phyloP scores from a whole-genome alignment of 1,284 basidiomycete genomes.

The Mycocalia duriaeana region DNA sequence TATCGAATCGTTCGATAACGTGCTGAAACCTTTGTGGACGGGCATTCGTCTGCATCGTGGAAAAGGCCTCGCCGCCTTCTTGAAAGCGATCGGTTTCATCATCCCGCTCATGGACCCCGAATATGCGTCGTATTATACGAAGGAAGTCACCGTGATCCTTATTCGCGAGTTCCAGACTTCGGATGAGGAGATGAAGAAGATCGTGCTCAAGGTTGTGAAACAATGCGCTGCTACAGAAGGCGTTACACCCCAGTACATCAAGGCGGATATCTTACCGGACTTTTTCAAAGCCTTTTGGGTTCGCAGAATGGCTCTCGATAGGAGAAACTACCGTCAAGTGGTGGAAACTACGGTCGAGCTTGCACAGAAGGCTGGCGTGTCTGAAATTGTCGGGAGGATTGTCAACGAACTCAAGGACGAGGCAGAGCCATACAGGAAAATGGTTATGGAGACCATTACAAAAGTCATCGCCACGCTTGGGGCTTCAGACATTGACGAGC shows the following conservation, averaged over 20 bases:
- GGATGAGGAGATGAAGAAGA: slow-evolving; percentile 99
- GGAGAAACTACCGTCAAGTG: slow-evolving; percentile 94
- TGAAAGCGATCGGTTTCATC: slow-evolving; percentile 99
- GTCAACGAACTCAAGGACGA: slow-evolving; percentile 97
- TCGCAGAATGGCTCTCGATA: slow-evolving; percentile 93
- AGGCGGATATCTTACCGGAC: slow-evolving; percentile 97
- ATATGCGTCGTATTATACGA: slow-evolving; percentile 96
- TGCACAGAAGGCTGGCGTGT: slow-evolving; percentile 93
- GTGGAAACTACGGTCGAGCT: slow-evolving; percentile 98
- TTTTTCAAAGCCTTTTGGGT: slow-evolving; percentile 99
- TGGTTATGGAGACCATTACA: slow-evolving; percentile 99
- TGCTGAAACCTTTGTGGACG: slow-evolving; percentile 96
- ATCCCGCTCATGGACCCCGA: slow-evolving; percentile 99
- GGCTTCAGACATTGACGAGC: slow-evolving; percentile 94
- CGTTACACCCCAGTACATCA: slow-evolving; percentile 90
- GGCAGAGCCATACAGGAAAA: slow-evolving; percentile 96
- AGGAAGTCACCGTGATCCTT: slow-evolving; percentile 95
- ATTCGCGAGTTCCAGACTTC: slow-evolving; percentile 99
- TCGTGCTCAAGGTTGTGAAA: slow-evolving; percentile 97
- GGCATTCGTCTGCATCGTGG: slow-evolving; percentile 98
- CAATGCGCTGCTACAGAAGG: slow-evolving; percentile 98
- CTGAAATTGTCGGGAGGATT: slow-evolving; percentile 91
- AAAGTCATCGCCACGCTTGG: slow-evolving; percentile 92
- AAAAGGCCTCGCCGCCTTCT: slow-evolving; percentile 95
- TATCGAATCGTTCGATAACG: slow-evolving; percentile 98